Conservation (phyloP, 2,329 filamentous ascomycete genomes). For the Colletotrichum brevisporum region DNA sequence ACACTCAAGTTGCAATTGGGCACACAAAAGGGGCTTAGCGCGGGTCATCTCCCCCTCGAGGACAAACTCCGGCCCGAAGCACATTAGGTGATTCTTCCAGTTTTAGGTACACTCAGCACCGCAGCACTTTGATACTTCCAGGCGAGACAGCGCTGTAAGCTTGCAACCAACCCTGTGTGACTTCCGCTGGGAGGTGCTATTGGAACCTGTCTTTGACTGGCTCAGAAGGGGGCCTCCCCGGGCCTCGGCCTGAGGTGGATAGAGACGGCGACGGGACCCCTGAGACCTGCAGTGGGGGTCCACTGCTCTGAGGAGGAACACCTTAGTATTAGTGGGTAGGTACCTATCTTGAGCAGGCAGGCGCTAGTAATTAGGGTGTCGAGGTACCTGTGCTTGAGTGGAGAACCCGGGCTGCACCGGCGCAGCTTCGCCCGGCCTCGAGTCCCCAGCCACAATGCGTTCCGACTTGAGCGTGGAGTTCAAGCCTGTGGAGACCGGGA, state of each 20-base stretch:
- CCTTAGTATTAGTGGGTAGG: too few relatives aligned
- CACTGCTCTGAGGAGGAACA: constrained; percentile 7
- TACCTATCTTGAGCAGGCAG: too few relatives aligned
- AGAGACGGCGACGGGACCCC: constrained; percentile 12
- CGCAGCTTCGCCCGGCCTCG: neutral
- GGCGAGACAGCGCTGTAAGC: constrained; percentile 30
- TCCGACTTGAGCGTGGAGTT: neutral
- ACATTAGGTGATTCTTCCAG: neutral
- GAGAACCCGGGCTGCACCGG: neutral
- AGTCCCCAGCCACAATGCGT: neutral
- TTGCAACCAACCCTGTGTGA: constrained; percentile 17
- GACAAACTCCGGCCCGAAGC: constrained; percentile 36
- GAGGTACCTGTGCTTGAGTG: too few relatives aligned
- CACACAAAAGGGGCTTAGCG: constrained; percentile 39
- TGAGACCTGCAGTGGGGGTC: constrained; percentile 31
- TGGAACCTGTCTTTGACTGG: constrained; percentile 7
- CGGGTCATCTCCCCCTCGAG: constrained; percentile 18
- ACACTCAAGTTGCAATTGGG: constrained; percentile 29
- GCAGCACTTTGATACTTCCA: constrained; percentile 26
- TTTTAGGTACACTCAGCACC: constrained; percentile 6
- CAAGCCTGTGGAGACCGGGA: too few relatives aligned
- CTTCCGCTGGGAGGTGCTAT: constrained; percentile 22
- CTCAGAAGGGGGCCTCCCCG: neutral
- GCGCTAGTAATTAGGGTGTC: too few relatives aligned
- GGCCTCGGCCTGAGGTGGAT: neutral